phyloP scores from a whole-genome alignment of 23 red algal genomes.

The Chondrus crispus region DNA sequence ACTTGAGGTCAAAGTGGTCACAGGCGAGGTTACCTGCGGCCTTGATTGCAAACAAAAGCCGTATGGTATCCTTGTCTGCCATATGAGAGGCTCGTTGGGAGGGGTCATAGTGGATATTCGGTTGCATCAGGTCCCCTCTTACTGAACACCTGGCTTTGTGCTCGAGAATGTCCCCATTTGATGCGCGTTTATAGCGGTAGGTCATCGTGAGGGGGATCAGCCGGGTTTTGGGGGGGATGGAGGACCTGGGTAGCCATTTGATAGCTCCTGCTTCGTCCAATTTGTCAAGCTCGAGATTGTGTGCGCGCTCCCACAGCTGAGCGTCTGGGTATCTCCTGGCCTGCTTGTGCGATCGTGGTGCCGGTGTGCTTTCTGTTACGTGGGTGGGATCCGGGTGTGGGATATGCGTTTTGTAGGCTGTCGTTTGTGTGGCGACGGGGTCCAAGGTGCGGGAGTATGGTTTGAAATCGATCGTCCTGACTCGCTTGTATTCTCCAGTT shows the following conservation, averaged over 20 bases:
- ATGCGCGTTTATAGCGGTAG: not conserved
- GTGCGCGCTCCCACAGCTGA: not conserved
- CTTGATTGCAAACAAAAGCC: not conserved
- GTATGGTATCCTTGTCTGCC: not conserved
- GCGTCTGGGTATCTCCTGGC: constrained; percentile 12
- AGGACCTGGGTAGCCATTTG: not conserved
- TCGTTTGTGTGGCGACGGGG: not conserved
- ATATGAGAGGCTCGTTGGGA: not conserved
- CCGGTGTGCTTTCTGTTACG: not conserved
- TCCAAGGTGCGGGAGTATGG: not conserved
- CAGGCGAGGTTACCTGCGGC: not conserved
- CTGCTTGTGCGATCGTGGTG: not conserved
- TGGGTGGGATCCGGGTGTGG: not conserved
- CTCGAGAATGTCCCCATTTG: not conserved
- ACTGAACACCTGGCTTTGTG: not conserved
- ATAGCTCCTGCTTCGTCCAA: not conserved
- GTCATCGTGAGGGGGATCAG: not conserved
- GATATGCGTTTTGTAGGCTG: not conserved
- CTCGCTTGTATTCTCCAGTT: constrained; percentile 16
- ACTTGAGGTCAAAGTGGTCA: constrained; percentile 4
- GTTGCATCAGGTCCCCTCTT: not conserved
- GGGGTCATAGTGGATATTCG: not conserved
- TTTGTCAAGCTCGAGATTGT: constrained; percentile 5
- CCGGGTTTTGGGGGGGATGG: not conserved
- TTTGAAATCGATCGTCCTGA: constrained; percentile 10